Evolutionary conservation across 345 rosid genomes (phyloP), one percentile per base, ranked within the genome.

Genomic region (Durio zibethinus): DNA sequence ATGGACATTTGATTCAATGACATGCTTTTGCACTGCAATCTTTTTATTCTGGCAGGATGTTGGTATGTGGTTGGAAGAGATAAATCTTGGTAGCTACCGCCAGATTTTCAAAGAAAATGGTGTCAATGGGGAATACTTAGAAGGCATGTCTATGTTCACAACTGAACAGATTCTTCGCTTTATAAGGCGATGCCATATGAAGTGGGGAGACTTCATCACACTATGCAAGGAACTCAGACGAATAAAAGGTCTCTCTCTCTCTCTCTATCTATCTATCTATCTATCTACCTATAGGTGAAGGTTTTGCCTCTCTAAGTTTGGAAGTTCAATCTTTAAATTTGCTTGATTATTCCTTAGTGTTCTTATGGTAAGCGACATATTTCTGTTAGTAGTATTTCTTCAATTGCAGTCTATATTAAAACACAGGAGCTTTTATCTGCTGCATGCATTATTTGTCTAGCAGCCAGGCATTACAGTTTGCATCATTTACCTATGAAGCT

Each of bases 191-290:
- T 94, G 97, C 84, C 99, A 95, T 89, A 95, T 95, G 99, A 95
- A 95, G 72, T 95, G 99, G 99, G 99, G 99, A 25, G 99, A 95
- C 87, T 95, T 95, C 89, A 95, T 95, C 75, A 95, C 97, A 5
- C 90, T 95, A 69, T 93, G 99, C 80, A 93, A 93, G 91, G 99
- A 95, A 82, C 98, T 95, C 77, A 85, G 99, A 83, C 80, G 98
- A 79, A 95, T 95, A 68, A 95, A 95, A 92, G 99, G 99, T 95
- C 53, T 66, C 27, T 73, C 21, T 68, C 45, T 16, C 47, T 33
- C 4, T 33, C 36, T 33, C 1, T 33, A 33, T 33, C 1, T 33
- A 4, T 33, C n/a, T n/a, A n/a, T n/a, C n/a, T n/a, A n/a, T n/a
- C n/a, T n/a, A n/a, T n/a, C n/a, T n/a, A n/a, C n/a, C n/a, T n/a